Percentiles rank a stretch among this genome's conserved stretches.
phyloP scores from a whole-genome alignment of 2,329 filamentous ascomycete genomes.

The Penicillium concentricum region DNA sequence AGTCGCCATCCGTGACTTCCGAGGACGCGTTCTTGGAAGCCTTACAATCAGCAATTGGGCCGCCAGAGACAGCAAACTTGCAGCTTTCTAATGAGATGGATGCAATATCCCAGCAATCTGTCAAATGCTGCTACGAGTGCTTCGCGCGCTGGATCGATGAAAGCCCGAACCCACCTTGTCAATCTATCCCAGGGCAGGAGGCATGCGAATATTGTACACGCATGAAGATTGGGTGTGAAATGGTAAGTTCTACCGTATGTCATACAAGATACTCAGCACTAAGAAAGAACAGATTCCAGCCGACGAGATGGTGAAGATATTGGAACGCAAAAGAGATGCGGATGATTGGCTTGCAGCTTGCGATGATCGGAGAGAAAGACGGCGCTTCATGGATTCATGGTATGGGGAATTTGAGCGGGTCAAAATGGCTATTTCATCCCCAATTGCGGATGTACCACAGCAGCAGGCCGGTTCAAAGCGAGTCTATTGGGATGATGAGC shows the following conservation, averaged over 20 bases:
- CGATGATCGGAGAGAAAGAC: neutral
- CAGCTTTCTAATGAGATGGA: neutral
- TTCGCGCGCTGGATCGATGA: neutral
- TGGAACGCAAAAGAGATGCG: neutral
- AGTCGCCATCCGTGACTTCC: neutral
- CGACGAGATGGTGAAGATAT: neutral
- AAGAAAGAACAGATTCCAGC: neutral
- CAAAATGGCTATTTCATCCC: neutral
- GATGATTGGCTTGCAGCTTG: too few relatives aligned
- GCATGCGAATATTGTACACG: neutral
- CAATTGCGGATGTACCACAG: too few relatives aligned
- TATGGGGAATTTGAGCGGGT: neutral
- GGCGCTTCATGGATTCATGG: neutral
- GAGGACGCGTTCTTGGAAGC: neutral
- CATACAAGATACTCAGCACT: neutral
- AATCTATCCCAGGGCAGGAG: neutral
- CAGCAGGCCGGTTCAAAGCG: neutral
- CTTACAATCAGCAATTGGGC: too few relatives aligned
- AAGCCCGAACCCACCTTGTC: neutral
- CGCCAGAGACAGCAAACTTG: neutral
- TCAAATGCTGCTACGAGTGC: neutral
- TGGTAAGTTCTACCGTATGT: neutral
- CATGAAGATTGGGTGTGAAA: neutral
- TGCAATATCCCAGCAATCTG: neutral
- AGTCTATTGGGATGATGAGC: neutral